Evolutionary conservation across 305 asterid species (phyloP).

Genomic region (Petunia hybrid): DNA sequence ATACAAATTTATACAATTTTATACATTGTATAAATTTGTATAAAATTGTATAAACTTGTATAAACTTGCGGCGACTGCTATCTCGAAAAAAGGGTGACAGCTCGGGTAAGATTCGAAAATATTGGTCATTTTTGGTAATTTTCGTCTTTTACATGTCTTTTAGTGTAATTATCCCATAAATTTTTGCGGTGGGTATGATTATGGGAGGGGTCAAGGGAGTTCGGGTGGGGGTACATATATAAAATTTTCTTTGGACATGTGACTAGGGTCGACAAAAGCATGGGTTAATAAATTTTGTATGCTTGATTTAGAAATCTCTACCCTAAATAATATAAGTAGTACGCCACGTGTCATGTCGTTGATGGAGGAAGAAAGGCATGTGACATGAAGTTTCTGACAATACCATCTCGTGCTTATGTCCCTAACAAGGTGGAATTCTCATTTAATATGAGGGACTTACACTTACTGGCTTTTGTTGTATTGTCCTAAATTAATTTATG

Average conservation of each 20-base stretch:
- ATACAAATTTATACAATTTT: too few species aligned
- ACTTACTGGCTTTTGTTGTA: slow-evolving; percentile 31
- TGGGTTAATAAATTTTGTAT: slow-evolving; percentile 46
- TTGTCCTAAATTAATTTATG: background rate
- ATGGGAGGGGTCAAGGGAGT: slow-evolving; percentile 25
- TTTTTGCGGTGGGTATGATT: slow-evolving; percentile 10
- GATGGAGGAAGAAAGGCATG: slow-evolving; percentile 60
- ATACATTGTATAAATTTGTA: too few species aligned
- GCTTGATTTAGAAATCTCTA: slow-evolving; percentile 48
- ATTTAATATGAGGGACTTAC: slow-evolving; percentile 21
- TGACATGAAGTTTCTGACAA: slow-evolving; percentile 59
- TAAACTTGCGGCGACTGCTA: too few species aligned
- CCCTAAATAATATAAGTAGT: slow-evolving; percentile 46
- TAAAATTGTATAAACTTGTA: too few species aligned
- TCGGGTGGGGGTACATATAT: background rate
- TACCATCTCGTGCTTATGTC: slow-evolving; percentile 70
- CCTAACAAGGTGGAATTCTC: slow-evolving; percentile 62
- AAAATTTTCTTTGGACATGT: slow-evolving; percentile 44
- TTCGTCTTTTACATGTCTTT: too few species aligned
- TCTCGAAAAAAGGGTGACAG: too few species aligned
- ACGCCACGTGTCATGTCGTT: slow-evolving; percentile 59
- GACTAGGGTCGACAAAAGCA: slow-evolving; percentile 62
- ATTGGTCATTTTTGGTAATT: too few species aligned
- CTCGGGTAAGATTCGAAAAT: too few species aligned
- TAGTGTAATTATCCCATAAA: too few species aligned